A percentile compares a stretch with the other conserved stretches of the same genome.
Conservation (phyloP, 192 early-diverging fungal species). For the Pilaira anomala region DNA sequence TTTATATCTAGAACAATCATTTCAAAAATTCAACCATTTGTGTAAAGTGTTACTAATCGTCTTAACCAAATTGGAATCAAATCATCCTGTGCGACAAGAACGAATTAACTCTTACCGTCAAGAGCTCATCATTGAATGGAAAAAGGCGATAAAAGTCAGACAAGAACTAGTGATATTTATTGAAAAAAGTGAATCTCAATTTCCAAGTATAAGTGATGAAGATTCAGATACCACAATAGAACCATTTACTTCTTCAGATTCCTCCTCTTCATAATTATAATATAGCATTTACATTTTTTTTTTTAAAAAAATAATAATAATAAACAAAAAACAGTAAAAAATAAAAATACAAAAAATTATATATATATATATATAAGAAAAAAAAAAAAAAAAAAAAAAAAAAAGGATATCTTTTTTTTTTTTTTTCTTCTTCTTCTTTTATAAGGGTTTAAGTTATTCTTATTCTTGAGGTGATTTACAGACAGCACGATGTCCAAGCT, state of each 20-base stretch:
- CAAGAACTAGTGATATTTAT: background rate
- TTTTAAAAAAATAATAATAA: too few relatives aligned
- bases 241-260: background rate
- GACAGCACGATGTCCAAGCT: slow-evolving; percentile 43
- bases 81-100: slow-evolving; percentile 13
- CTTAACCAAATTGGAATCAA: slow-evolving; percentile 19
- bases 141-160: slow-evolving; percentile 15
- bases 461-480: slow-evolving; percentile 21
- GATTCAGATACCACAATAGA: background rate
- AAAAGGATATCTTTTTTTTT: background rate
- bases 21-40: slow-evolving; percentile 15
- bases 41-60: slow-evolving; percentile 22
- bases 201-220: background rate
- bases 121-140: slow-evolving; percentile 21
- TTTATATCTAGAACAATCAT: slow-evolving; percentile 11
- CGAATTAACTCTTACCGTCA: slow-evolving; percentile 15
- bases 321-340: too few relatives aligned
- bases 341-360: background rate
- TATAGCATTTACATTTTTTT: too few relatives aligned
- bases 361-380: slow-evolving; percentile 1
- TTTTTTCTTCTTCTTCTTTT: slow-evolving; percentile 4
- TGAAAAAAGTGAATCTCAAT: background rate
- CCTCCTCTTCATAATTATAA: background rate
- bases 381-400: background rate
- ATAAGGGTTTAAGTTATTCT: background rate